These are phyloP conservation scores for Pseudogymnoascus sp. DNA, from an alignment of 2,329 filamentous ascomycete species.

Conservation along the genomic window DNA sequence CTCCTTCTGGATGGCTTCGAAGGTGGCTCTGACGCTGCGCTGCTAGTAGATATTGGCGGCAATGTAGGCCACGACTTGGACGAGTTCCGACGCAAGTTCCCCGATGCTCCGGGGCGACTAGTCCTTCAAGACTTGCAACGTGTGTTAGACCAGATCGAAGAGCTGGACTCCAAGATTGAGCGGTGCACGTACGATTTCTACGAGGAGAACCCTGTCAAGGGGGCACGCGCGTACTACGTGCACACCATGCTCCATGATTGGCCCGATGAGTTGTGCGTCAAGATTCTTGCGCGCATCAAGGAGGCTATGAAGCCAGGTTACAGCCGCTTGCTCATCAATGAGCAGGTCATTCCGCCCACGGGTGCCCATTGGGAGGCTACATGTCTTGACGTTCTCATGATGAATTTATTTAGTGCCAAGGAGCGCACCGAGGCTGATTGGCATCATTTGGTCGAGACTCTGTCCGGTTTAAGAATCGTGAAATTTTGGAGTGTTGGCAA, in stretches of 20 bases:
- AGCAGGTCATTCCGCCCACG: slow-evolving; percentile 24
- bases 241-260: slow-evolving; percentile 27
- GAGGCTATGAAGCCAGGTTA: slow-evolving; percentile 21
- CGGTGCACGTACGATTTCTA: slow-evolving; percentile 16
- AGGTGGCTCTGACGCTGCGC: neutral
- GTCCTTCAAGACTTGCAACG: slow-evolving; percentile 18
- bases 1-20: neutral
- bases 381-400: slow-evolving; percentile 33
- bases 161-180: slow-evolving; percentile 9
- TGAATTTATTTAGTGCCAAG: slow-evolving; percentile 26
- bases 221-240: slow-evolving; percentile 24
- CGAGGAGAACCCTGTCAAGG: slow-evolving; percentile 18
- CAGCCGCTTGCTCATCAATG: slow-evolving; percentile 22
- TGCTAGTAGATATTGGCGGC: slow-evolving; percentile 16
- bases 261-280: slow-evolving; percentile 22
- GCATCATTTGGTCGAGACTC: slow-evolving; percentile 20
- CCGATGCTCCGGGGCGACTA: slow-evolving; percentile 14
- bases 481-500: too few relatives aligned
- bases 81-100: slow-evolving; percentile 11
- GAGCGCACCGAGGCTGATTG: slow-evolving; percentile 34
- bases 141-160: slow-evolving; percentile 14
- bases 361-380: slow-evolving; percentile 32
- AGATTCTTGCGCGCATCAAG: slow-evolving; percentile 23
- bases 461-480: too few relatives aligned
- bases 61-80: slow-evolving; percentile 15